Evolutionary conservation across 2,329 filamentous ascomycete genomes (phyloP).

Genomic region (Pseudovirgaria hyperparasitica): DNA sequence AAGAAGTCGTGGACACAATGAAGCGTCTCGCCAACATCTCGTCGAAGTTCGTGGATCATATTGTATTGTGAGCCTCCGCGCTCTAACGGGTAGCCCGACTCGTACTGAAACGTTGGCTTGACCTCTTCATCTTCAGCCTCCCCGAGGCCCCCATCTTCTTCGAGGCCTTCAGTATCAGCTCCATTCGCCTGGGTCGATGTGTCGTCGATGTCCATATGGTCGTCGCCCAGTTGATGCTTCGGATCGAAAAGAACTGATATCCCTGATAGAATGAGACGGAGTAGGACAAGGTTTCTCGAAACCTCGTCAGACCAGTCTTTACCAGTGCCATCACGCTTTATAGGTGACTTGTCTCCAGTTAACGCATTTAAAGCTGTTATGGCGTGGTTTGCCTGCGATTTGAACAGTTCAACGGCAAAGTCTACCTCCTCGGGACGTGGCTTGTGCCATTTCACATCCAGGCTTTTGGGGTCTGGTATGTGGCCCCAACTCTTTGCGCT

Average conservation of each 20-base stretch:
- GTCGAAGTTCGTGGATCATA: constrained; percentile 67
- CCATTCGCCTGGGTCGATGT: constrained; percentile 19
- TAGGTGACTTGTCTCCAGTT: constrained; percentile 67
- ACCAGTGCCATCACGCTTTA: constrained; percentile 86
- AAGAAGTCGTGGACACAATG: constrained; percentile 79
- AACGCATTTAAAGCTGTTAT: constrained; percentile 62
- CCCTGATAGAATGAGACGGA: constrained; percentile 81
- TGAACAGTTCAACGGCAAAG: constrained; percentile 82
- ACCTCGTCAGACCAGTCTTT: constrained; percentile 99
- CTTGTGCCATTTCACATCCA: constrained; percentile 86
- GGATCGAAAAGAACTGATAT: constrained; percentile 84
- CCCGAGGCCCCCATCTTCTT: constrained; percentile 42
- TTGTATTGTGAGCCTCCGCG: constrained; percentile 48
- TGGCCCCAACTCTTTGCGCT: constrained; percentile 75
- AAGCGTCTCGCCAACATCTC: constrained; percentile 65
- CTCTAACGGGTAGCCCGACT: constrained; percentile 71
- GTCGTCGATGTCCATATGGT: constrained; percentile 39
- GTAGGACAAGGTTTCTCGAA: constrained; percentile 73
- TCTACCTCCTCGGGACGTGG: constrained; percentile 67
- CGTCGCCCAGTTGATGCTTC: constrained; percentile 26
- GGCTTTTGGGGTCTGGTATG: constrained; percentile 56
- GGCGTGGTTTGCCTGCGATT: constrained; percentile 67
- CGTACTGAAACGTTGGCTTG: constrained; percentile 76
- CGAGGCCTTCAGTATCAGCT: constrained; percentile 33
- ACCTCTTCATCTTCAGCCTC: constrained; percentile 69